A percentile compares a stretch with the other conserved stretches of the same genome.
Conservation (phyloP, 352 stramenopile species). For the Phytopythium sindhum region DNA sequence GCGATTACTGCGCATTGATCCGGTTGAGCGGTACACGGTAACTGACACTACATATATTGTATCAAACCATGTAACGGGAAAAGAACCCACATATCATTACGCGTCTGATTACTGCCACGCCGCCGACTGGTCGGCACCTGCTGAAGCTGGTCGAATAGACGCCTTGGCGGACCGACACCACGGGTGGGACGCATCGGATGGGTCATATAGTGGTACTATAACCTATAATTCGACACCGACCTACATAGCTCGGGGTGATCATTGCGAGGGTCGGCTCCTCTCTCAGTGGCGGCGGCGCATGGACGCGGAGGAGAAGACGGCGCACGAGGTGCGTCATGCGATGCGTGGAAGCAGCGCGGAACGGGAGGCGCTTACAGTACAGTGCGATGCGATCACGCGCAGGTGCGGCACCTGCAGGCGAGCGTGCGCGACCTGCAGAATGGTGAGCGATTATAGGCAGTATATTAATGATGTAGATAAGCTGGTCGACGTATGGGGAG, state of each 20-base stretch:
- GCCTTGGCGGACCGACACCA: background rate
- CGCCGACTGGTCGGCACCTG: background rate
- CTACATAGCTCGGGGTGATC: too few relatives aligned
- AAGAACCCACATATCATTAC: background rate
- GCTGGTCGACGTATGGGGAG: background rate
- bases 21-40: background rate
- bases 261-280: background rate
- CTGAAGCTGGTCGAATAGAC: conserved; percentile 2
- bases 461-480: too few relatives aligned
- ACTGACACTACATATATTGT: background rate
- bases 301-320: conserved; percentile 16
- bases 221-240: too few relatives aligned
- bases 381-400: background rate
- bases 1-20: background rate
- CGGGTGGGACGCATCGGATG: background rate
- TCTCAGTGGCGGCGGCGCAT: conserved; percentile 1
- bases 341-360: too few relatives aligned
- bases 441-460: too few relatives aligned
- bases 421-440: conserved; percentile 40
- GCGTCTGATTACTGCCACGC: background rate
- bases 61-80: background rate
- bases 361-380: too few relatives aligned
- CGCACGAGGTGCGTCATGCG: conserved; percentile 8
- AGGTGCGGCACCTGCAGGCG: conserved; percentile 30
- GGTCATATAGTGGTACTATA: background rate